Conservation (phyloP, 2,329 filamentous ascomycete genomes). For the Purpureocillium lavendulum region DNA sequence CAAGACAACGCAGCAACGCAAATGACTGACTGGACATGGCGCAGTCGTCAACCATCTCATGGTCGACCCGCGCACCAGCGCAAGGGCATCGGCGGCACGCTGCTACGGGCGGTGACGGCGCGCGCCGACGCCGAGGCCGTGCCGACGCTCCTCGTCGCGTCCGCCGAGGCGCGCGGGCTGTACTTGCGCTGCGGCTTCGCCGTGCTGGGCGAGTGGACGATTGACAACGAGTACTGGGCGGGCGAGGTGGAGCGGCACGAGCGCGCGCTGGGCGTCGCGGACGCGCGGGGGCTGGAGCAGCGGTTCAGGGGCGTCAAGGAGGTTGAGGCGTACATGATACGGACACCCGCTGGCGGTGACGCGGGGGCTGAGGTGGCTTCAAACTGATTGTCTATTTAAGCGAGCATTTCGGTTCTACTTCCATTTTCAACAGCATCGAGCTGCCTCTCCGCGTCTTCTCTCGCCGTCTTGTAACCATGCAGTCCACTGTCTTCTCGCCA, state of each 20-base stretch:
- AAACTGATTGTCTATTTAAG: too few relatives aligned
- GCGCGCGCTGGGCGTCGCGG: conserved; percentile 4
- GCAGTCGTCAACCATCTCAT: conserved; percentile 13
- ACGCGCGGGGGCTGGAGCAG: conserved; percentile 5
- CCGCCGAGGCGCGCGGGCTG: conserved; percentile 10
- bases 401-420: too few relatives aligned
- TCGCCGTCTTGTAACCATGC: too few relatives aligned
- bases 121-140: conserved; percentile 6
- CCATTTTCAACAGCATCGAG: too few relatives aligned
- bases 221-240: conserved; percentile 12
- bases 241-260: conserved; percentile 6
- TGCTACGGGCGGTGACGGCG: conserved; percentile 7
- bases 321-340: conserved; percentile 8
- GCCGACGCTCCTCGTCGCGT: conserved; percentile 10
- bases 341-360: too few relatives aligned
- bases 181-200: conserved; percentile 11
- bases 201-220: conserved; percentile 9
- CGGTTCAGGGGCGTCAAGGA: conserved; percentile 10
- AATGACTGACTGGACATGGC: too few relatives aligned
- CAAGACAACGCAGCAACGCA: too few relatives aligned
- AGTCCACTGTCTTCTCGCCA: too few relatives aligned
- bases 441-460: too few relatives aligned
- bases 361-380: too few relatives aligned
- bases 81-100: conserved; percentile 8
- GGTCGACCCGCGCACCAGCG: conserved; percentile 13